phyloP scores from a whole-genome alignment of 192 early-diverging fungal genomes.

The Entophlyctis luteolus region DNA sequence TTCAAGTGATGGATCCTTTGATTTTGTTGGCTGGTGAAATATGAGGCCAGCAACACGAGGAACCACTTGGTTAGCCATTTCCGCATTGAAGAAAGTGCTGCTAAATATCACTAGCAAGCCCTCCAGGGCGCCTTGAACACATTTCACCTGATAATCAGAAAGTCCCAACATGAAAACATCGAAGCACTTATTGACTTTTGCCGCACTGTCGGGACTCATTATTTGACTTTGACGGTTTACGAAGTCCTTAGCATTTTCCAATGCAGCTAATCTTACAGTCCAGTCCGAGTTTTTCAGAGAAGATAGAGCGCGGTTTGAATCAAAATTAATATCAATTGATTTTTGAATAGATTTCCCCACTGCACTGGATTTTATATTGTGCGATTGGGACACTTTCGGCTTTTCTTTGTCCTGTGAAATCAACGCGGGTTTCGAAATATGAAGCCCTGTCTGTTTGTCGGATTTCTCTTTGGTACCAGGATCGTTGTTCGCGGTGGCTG shows the following conservation, averaged over 20 bases:
- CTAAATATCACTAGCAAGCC: constrained; percentile 6
- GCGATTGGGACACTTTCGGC: no score
- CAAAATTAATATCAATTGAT: no score
- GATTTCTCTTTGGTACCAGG: no score
- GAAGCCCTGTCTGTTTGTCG: no score
- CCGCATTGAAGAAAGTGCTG: not conserved
- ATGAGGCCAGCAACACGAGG: constrained; percentile 19
- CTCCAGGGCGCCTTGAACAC: not conserved
- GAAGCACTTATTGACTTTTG: constrained; percentile 9
- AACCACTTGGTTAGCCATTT: constrained; percentile 14
- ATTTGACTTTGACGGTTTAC: not conserved
- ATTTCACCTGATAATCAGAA: constrained; percentile 18
- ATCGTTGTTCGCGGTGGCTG: no score
- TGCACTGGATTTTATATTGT: no score
- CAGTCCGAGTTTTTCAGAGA: constrained; percentile 28
- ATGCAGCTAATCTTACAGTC: constrained; percentile 11
- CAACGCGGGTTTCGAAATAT: no score
- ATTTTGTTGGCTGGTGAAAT: constrained; percentile 19
- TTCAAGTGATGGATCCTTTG: not conserved
- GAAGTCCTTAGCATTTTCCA: constrained; percentile 8
- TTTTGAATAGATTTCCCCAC: no score
- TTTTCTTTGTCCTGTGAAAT: no score
- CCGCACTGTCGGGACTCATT: not conserved
- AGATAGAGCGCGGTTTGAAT: no score
- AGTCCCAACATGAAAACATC: constrained; percentile 16